These are phyloP conservation scores for Bonnemaisonia californica DNA, from an alignment of 31 red algal species.

Conservation along the genomic window DNA sequence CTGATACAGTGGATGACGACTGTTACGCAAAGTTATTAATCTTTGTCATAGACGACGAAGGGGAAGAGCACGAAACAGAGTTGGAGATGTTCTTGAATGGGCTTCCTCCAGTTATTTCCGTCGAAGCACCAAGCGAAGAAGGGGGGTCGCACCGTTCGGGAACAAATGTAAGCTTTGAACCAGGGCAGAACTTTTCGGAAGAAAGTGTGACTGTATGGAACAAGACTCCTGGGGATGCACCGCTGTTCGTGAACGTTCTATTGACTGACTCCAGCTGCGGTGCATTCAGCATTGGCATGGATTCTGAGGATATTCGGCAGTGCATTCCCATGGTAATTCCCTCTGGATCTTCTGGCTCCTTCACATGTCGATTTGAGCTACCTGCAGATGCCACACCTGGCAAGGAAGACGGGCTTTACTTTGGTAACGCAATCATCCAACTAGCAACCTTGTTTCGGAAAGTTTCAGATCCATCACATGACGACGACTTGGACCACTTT, in stretches of 20 bases:
- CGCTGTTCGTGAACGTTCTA: slow-evolving; percentile 55
- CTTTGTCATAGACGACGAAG: slow-evolving; percentile 42
- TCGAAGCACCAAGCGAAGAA: slow-evolving; percentile 18
- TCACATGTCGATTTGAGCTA: slow-evolving; percentile 33
- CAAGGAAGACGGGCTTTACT: slow-evolving; percentile 23
- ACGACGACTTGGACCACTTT: slow-evolving; percentile 44
- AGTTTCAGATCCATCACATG: slow-evolving; percentile 10
- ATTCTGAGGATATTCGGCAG: background rate
- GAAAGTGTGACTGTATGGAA: slow-evolving; percentile 55
- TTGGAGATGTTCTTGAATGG: slow-evolving; percentile 25
- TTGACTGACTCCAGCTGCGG: slow-evolving; percentile 27
- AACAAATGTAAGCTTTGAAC: slow-evolving; percentile 36
- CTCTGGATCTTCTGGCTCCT: slow-evolving; percentile 10
- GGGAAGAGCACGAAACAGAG: slow-evolving; percentile 23
- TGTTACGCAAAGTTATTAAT: slow-evolving; percentile 30
- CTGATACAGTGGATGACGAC: slow-evolving; percentile 5
- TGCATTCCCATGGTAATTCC: slow-evolving; percentile 48
- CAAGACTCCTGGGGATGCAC: slow-evolving; percentile 48
- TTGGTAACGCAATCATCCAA: slow-evolving; percentile 41
- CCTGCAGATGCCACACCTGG: background rate
- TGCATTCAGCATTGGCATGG: slow-evolving; percentile 36
- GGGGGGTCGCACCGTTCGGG: slow-evolving; percentile 13
- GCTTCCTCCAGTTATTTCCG: slow-evolving; percentile 21
- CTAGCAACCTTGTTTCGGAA: slow-evolving; percentile 13
- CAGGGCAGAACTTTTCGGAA: background rate